Evolutionary conservation across 106 monocot genomes (phyloP), one percentile per base, ranked within the genome.

Genomic region (Phalaenopsis equestris): DNA sequence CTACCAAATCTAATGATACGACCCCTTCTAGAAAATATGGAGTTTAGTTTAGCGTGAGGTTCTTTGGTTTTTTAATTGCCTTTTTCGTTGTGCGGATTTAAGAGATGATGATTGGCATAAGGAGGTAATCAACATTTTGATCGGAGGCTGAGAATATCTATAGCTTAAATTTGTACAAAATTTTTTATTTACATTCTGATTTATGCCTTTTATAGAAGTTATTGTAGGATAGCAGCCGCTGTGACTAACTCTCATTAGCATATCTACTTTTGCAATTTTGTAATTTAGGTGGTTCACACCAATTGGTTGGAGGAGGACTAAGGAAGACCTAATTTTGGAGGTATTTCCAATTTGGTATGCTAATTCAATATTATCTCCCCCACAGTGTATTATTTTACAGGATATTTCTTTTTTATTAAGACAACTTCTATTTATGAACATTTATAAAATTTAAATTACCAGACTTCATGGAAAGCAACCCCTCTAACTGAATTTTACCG

Each of bases 251-350:
- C 48, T 49, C 21, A 49, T 52, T 49, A 18, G 24, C 43, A 23
- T 24, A 47, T 47, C 41, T 73, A 21, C 36, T 73, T 12, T 56
- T 72, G 17, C 41, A 41, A 73, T 81, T 3, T 78, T 75, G 38
- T 45, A 73, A 87, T 65, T 87, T 55, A 99, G 99, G 90, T 99
- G 99, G 89, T 95, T 99, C 81, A 99, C 99, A 56, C 95, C 21
- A 67, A 95, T 79, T 88, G 99, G 95, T 77, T 99, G 99, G 99
- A 95, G 86, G 87, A 94, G 99, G 82, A 95, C 99, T 38, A 99
- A 99, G 83, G 99, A 99, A 64, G 99, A 99, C 85, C 56, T 92
- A 46, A 93, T 99, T 77, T 49, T 95, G 86, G 99, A 95, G 99
- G 99, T 95, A 92, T 55, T 85, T 72, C 79, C 82, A 82, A 72